Percentiles rank a stretch among this genome's conserved stretches.
Evolutionary conservation across 192 early-diverging fungal species (phyloP).

Genomic region (Allomyces javanicus): DNA sequence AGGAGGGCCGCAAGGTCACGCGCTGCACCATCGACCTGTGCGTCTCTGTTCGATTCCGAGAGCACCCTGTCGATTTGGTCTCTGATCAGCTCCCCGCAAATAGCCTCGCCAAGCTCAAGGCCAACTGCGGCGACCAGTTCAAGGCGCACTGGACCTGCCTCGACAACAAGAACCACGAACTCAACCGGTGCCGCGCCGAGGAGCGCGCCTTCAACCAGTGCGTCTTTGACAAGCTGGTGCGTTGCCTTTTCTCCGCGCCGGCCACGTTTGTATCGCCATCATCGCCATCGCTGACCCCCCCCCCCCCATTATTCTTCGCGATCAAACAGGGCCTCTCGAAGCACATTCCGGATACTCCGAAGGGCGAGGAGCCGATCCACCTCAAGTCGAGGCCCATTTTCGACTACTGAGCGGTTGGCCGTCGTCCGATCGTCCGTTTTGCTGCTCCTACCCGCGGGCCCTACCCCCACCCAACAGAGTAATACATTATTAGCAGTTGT

Average conservation of each 20-base stretch:
- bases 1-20: slow-evolving; percentile 89
- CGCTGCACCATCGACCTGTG: slow-evolving; percentile 75
- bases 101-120: slow-evolving; percentile 70
- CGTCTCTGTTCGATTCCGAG: slow-evolving; percentile 23
- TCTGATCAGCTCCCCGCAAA: not conserved
- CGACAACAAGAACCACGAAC: slow-evolving; percentile 78
- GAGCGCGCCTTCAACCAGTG: slow-evolving; percentile 72
- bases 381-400: slow-evolving; percentile 26
- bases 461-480: too few relatives aligned
- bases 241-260: too few relatives aligned
- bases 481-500: too few relatives aligned
- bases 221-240: slow-evolving; percentile 65
- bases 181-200: slow-evolving; percentile 51
- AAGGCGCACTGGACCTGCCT: slow-evolving; percentile 78
- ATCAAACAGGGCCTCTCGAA: slow-evolving; percentile 23
- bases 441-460: too few relatives aligned
- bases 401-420: slow-evolving; percentile 9
- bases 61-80: not conserved
- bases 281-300: slow-evolving; percentile 1
- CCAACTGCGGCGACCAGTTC: slow-evolving; percentile 72
- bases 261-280: slow-evolving; percentile 10
- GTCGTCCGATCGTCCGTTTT: too few relatives aligned
- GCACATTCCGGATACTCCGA: slow-evolving; percentile 33
- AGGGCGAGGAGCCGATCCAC: slow-evolving; percentile 28
- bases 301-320: not conserved